Base-by-base conservation (phyloP, 2,329 filamentous ascomycete genomes). In the Sporothrix dimorphospora region DNA sequence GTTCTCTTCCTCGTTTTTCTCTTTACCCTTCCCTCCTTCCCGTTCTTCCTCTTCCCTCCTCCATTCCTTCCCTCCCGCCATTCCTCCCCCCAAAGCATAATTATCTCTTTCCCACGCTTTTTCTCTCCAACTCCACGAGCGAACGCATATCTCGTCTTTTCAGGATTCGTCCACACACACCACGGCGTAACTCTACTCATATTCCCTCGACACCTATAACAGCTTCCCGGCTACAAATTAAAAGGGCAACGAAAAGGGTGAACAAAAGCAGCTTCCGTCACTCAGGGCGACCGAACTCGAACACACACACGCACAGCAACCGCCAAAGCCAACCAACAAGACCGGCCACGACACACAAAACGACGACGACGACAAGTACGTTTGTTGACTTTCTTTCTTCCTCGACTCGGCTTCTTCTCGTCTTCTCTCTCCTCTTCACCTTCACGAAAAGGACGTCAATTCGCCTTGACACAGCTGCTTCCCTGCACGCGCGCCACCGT, bases 181-280 rank as follows among this genome's bases (percentile, higher is more conserved):
- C 27, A 19, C 38, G 27, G 19, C 40, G 45, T 47, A 8, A 30
- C 49, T 40, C 16, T 8, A 40, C 19, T 30, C 7, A 55, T 70
- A 70, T 59, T 70, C 24, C 68, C 53, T 70, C 40, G 55, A 61
- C 68, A 61, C 68, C 68, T 63, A 70, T 57, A 70, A 19, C 69
- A 45, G 53, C 68, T 16, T 27, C 34, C 69, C 42, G 45, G 55
- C 42, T 30, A 65, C 61, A 67, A 67, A 71, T 67, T 49, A 71
- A 66, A 59, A 21, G 16, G 51, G 24, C 27, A 34, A 47, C 34
- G 11, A 38, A 38, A 40, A 59, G 40, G 16, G 51, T 16, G 42
- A 34, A 47, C 34, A n/a, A 38, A 38, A 40, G 38, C 21, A 47
- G 27, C 70, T n/a, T 19, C 67, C 57, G 67, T 72, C 71, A 70